Evolutionary conservation across 2,329 filamentous ascomycete species (phyloP).

Genomic region (Erysiphe pulchra): DNA sequence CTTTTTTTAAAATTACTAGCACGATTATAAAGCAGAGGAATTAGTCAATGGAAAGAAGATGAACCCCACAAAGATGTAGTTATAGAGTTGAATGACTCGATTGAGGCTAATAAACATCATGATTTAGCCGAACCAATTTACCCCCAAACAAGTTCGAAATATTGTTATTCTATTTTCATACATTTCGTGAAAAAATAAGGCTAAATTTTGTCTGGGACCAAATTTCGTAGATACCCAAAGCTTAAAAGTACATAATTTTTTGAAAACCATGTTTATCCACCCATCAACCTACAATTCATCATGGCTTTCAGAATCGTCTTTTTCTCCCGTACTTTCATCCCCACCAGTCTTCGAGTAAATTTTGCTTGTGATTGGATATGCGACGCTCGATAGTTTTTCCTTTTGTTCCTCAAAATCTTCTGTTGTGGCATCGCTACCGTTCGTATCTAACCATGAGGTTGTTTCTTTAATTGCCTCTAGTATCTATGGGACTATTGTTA

Average conservation of each 20-base stretch:
- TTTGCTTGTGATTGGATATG: slow-evolving; percentile 99
- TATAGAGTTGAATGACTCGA: no score
- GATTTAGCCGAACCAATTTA: no score
- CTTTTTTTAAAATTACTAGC: no score
- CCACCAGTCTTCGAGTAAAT: slow-evolving; percentile 43
- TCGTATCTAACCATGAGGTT: slow-evolving; percentile 88
- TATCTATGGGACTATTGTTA: slow-evolving; percentile 27
- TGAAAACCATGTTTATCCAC: not conserved
- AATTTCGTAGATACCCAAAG: no score
- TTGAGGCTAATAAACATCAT: no score
- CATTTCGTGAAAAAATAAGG: no score
- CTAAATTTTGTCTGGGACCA: no score
- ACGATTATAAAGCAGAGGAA: no score
- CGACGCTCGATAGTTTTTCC: slow-evolving; percentile 81
- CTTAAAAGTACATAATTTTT: not conserved
- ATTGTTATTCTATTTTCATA: no score
- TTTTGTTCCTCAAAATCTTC: slow-evolving; percentile 72
- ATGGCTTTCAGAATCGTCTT: slow-evolving; percentile 26
- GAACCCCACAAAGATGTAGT: no score
- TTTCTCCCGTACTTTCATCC: slow-evolving; percentile 21
- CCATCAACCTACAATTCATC: slow-evolving; percentile 36
- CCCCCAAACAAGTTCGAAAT: no score
- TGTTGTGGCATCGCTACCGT: slow-evolving; percentile 86
- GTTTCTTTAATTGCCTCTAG: slow-evolving; percentile 85
- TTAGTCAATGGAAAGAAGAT: no score